These are phyloP conservation scores for Stygiomarasmius scandens DNA, from an alignment of 1,284 basidiomycete genomes.

Conservation along the genomic window DNA sequence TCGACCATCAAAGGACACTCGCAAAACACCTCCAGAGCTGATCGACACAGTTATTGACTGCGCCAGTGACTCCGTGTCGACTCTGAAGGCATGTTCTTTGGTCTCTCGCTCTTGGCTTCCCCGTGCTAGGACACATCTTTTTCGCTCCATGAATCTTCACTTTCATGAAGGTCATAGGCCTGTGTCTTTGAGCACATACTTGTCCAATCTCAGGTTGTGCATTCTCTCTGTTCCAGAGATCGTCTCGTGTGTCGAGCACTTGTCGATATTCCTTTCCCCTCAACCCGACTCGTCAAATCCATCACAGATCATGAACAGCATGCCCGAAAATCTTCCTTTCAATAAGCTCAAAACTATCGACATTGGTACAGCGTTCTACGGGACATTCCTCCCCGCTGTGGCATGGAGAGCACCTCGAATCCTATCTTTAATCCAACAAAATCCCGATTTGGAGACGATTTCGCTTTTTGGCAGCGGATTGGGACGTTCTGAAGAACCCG, in stretches of 20 bases:
- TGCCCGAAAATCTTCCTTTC: not conserved
- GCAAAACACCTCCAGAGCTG: not conserved
- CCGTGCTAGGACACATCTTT: slow-evolving; percentile 2
- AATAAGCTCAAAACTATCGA: not conserved
- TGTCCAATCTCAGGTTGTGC: not conserved
- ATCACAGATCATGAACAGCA: not conserved
- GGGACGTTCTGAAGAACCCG: not conserved
- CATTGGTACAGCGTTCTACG: not conserved
- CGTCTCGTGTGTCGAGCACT: not conserved
- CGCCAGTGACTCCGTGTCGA: not conserved
- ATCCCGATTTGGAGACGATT: not conserved
- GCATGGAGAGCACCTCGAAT: not conserved
- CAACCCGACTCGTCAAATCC: not conserved
- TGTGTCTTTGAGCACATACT: not conserved
- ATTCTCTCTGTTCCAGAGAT: not conserved
- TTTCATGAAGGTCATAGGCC: not conserved
- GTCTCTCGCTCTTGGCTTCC: slow-evolving; percentile 8
- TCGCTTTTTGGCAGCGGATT: not conserved
- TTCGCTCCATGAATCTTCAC: not conserved
- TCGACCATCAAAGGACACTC: too few species aligned
- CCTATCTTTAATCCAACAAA: not conserved
- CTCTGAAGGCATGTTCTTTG: slow-evolving; percentile 5
- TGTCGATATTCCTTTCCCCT: not conserved
- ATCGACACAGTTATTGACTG: slow-evolving; percentile 3
- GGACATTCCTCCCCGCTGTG: not conserved